Evolutionary conservation across 306 rosid genomes (phyloP).

Genomic region (Castanea mollissima): DNA sequence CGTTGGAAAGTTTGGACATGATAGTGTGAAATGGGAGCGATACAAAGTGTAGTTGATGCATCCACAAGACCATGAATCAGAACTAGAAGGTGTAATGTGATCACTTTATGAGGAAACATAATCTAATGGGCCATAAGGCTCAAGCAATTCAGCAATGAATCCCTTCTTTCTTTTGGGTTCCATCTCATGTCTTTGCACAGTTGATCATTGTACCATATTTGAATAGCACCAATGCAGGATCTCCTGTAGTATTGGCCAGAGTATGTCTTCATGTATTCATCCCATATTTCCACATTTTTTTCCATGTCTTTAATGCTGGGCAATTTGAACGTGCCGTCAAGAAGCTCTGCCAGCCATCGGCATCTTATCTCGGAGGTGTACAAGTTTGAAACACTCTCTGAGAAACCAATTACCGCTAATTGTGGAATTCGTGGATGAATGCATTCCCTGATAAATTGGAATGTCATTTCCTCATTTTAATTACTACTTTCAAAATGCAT

Average conservation of each 20-base stretch:
- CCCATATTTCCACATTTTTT: conserved; percentile 49
- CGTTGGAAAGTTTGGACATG: too few species aligned
- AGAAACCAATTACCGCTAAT: conserved; percentile 47
- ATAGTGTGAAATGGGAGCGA: too few species aligned
- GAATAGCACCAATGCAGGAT: conserved; percentile 45
- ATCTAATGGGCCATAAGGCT: conserved; percentile 64
- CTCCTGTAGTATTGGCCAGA: conserved; percentile 42
- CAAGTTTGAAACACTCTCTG: conserved; percentile 44
- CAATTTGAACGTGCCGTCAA: conserved; percentile 47
- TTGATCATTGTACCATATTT: conserved; percentile 56
- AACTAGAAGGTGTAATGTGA: too few species aligned
- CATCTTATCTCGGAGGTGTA: conserved; percentile 67
- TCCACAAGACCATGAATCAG: too few species aligned
- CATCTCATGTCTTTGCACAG: conserved; percentile 72
- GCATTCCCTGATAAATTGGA: conserved; percentile 27
- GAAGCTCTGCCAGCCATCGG: conserved; percentile 62
- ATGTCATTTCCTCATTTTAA: not conserved
- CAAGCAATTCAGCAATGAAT: conserved; percentile 51
- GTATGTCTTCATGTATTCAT: conserved; percentile 27
- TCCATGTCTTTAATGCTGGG: conserved; percentile 65
- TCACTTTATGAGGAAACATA: conserved; percentile 29
- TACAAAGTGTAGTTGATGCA: too few species aligned
- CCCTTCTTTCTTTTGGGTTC: conserved; percentile 64
- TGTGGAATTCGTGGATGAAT: conserved; percentile 47
- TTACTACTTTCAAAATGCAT: too few species aligned